Evolutionary conservation across 805 yeast species (phyloP), one percentile per base, ranked within the genome.

Genomic region (Lachancea lanzarotensis): DNA sequence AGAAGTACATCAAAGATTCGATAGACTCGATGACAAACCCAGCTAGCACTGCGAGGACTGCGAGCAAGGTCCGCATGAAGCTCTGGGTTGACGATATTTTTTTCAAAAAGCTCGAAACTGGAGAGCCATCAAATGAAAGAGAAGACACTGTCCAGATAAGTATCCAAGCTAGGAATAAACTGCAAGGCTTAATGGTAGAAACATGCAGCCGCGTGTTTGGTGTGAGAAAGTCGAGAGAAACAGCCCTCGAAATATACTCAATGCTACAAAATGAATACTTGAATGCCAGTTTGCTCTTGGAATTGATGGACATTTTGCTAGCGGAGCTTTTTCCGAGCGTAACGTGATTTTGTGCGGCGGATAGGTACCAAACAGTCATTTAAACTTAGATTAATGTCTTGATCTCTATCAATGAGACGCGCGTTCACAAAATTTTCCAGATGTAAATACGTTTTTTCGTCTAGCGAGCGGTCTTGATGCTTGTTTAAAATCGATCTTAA

Each of bases 171-270:
- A 66, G 64, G 44, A 56, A 73, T 2, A 59, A 84, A 2, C 58
- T 89, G 45, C 78, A 74, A 40, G 65, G 74, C 7, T 72, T 85
- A 41, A 65, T 86, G 57, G 65, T 71, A 17, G 95, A 85, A 45
- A 67, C 80, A 0, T 78, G 84, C 44, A 79, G 90, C 12, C 81
- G 75, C 53, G 74, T 89, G 1, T 87, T 90, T 47, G 96, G 97
- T 0, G 59, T 71, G 3, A 61, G 76, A 7, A 82, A 79, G 49
- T 75, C 95, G 2, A 72, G 69, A 43, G 71, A 68, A 46, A 96
- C 95, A 0, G 74, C 84, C 7, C 63, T 66, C 3, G 69, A 76
- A 36, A 42, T 85, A 1, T 83, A 84, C 60, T 74, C 73, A 10
- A 73, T 84, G 78, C 49, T 85, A 4, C 97, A 90, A 59, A 85